Evolutionary conservation across 2,329 filamentous ascomycete species (phyloP), one percentile per base, ranked within the genome.

Genomic region (Trichoderma arundinaceum): DNA sequence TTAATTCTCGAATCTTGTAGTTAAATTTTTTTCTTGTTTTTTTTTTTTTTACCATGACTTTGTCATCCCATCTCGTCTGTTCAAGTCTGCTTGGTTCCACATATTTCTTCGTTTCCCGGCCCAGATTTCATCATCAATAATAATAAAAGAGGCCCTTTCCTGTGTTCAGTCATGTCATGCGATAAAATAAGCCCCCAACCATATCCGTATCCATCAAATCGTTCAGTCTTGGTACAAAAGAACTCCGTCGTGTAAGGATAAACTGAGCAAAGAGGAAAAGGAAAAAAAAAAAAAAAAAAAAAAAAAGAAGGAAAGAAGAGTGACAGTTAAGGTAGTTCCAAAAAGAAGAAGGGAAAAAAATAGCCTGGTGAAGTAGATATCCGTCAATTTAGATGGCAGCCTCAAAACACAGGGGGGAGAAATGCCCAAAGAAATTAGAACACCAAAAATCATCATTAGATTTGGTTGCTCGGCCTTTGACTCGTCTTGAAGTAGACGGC

Each of bases 141-240:
- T 17, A 64, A 32, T 49, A 32, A 17, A 38, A 61, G 39, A 56
- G 53, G 13, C 9, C 15, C 38, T 51, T 39, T 19, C 17, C 28
- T 33, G 19, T 58, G 13, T 32, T 35, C 22, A 38, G 13, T 28
- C 44, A 59, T 49, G 57, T 60, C 43, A 38, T 60, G 57, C 56
- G 39, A 28, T 58, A 43, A 38, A 54, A 22, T 7, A 39, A 7
- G 41, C 38, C 46, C 51, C 39, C 17, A 32, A 33, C 44, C 61
- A 49, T 48, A 63, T 57, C 61, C 43, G 43, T 51, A 51, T 44
- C 61, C 49, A 41, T 48, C 52, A 48, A 22, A 57, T 48, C 32
- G 52, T 57, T 48, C n/a, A 17, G 44, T 49, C 39, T 63, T 63
- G 49, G 59, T 44, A 63, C 59, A 54, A 44, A 62, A 35, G 33